Percentiles rank a stretch among this genome's conserved stretches.
Evolutionary conservation across 345 rosid species (phyloP).

Genomic region (Brassica nigra): DNA sequence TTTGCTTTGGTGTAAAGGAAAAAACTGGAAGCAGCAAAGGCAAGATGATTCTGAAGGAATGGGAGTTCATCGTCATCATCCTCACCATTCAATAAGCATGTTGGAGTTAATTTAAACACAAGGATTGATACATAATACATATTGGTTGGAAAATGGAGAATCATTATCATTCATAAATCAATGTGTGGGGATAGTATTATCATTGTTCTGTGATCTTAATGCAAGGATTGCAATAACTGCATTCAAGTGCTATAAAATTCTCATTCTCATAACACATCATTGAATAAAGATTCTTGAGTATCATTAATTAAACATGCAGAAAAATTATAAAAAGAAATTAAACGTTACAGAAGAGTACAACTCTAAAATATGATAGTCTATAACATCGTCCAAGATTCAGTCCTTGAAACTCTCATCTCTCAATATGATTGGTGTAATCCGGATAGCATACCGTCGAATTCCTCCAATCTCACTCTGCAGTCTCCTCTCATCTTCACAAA

Average conservation of each 20-base stretch:
- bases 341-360: conserved; percentile 17
- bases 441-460: conserved; percentile 18
- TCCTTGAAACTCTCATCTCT: conserved; percentile 27
- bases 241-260: conserved; percentile 19
- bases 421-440: conserved; percentile 31
- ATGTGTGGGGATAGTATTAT: conserved; percentile 28
- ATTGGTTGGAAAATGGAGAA: conserved; percentile 31
- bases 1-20: conserved; percentile 53
- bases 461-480: conserved; percentile 25
- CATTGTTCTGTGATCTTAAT: conserved; percentile 28
- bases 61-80: conserved; percentile 44
- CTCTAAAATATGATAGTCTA: conserved; percentile 4
- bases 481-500: conserved; percentile 18
- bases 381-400: conserved; percentile 5
- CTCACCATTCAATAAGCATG: not conserved
- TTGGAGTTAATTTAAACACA: conserved; percentile 16
- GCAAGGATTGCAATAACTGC: conserved; percentile 34
- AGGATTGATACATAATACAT: conserved; percentile 28
- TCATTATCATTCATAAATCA: conserved; percentile 21
- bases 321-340: conserved; percentile 7
- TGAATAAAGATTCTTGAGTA: conserved; percentile 17
- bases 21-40: conserved; percentile 91
- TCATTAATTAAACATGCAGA: not conserved
- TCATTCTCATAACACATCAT: conserved; percentile 9
- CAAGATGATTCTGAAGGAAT: conserved; percentile 61